Evolutionary conservation across 192 early-diverging fungal species (phyloP).

Genomic region (Linnemannia hyalina): DNA sequence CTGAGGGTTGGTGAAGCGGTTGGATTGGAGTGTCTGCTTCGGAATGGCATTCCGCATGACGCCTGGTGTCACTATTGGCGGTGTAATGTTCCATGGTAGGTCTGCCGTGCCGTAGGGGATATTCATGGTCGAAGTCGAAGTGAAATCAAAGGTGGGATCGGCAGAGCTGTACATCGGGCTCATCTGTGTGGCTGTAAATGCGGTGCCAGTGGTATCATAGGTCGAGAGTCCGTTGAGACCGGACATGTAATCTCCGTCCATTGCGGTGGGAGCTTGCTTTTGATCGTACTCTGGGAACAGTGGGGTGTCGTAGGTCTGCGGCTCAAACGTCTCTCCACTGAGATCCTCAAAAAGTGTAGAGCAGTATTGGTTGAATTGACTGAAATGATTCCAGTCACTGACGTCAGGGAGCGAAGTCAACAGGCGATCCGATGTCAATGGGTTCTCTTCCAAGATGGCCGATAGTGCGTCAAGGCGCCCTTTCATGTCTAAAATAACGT

Average conservation of each 20-base stretch:
- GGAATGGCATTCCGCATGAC: slow-evolving; percentile 9
- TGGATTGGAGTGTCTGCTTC: slow-evolving; percentile 7
- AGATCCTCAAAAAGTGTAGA: slow-evolving; percentile 43
- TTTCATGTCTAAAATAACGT: slow-evolving; percentile 33
- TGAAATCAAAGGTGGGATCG: slow-evolving; percentile 7
- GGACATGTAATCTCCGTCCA: slow-evolving; percentile 3
- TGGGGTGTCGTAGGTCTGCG: slow-evolving; percentile 22
- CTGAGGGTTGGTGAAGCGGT: slow-evolving; percentile 29
- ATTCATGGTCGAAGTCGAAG: not conserved
- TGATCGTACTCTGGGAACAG: slow-evolving; percentile 50
- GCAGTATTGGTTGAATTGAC: slow-evolving; percentile 49
- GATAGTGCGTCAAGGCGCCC: slow-evolving; percentile 41
- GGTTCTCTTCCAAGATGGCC: slow-evolving; percentile 30
- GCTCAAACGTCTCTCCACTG: slow-evolving; percentile 44
- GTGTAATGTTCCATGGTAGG: slow-evolving; percentile 7
- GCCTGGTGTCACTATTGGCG: not conserved
- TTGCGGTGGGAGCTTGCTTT: slow-evolving; percentile 11
- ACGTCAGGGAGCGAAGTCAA: slow-evolving; percentile 27
- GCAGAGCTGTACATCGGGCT: slow-evolving; percentile 27
- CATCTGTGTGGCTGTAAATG: not conserved
- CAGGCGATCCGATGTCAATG: slow-evolving; percentile 30
- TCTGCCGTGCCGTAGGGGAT: not conserved
- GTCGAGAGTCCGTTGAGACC: not conserved
- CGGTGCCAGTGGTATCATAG: not conserved
- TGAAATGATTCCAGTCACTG: slow-evolving; percentile 41